These are phyloP conservation scores for Serendipita vermifera DNA, from an alignment of 768 basidiomycete species.

Conservation along the genomic window DNA sequence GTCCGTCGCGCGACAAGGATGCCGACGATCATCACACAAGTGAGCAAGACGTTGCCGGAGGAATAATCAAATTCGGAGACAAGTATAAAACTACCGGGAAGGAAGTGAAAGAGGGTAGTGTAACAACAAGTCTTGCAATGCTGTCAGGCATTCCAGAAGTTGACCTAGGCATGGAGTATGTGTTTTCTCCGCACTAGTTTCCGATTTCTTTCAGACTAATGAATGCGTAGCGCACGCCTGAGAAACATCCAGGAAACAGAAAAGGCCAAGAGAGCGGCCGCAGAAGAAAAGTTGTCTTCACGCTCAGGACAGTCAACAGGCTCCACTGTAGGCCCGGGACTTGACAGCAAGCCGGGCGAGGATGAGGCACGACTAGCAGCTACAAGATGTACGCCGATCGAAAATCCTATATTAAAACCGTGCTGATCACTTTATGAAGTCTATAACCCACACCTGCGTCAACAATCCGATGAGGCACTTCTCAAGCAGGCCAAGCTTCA, in stretches of 20 bases:
- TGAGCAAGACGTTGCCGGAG: conserved; percentile 23
- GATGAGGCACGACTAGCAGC: conserved; percentile 81
- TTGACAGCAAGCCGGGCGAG: conserved; percentile 33
- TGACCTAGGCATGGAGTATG: conserved; percentile 96
- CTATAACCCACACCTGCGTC: conserved; percentile 67
- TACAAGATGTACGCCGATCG: conserved; percentile 59
- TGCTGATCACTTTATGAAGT: conserved; percentile 33
- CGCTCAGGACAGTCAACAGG: too few relatives aligned
- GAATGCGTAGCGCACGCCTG: conserved; percentile 53
- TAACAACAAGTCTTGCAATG: conserved; percentile 89
- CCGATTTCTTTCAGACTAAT: conserved; percentile 7
- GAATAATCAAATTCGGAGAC: conserved; percentile 55
- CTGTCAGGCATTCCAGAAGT: conserved; percentile 96
- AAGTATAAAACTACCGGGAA: conserved; percentile 25
- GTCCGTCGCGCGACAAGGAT: conserved; percentile 27
- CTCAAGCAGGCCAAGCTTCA: conserved; percentile 77
- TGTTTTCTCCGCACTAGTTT: conserved; percentile 16
- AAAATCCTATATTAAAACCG: background rate
- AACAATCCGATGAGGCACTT: conserved; percentile 66
- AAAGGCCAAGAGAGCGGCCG: conserved; percentile 80
- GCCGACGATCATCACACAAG: conserved; percentile 41
- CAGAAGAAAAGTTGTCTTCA: conserved; percentile 50
- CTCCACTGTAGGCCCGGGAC: too few relatives aligned
- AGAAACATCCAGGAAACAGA: conserved; percentile 97
- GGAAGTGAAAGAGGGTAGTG: conserved; percentile 73